Base-by-base conservation (phyloP, 768 basidiomycete genomes). In the Lyophyllum semitale region DNA sequence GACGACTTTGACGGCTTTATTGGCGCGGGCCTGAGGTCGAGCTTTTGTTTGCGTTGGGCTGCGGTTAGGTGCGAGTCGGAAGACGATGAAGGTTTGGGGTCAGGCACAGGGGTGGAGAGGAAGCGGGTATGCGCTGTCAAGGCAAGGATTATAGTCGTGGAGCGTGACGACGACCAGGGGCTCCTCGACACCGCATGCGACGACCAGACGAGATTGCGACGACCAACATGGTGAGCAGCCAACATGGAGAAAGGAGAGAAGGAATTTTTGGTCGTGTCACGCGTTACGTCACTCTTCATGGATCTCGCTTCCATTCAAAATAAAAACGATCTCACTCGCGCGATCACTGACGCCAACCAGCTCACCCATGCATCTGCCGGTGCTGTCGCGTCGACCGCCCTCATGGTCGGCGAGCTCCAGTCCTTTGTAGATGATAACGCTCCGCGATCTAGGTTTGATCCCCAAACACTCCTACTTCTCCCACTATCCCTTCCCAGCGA, bases 21-120 rank as follows among this genome's bases (percentile, higher is more conserved):
- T 25, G 88, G 89, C 1, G 73, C 83, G 1, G 89, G 89, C 22
- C 83, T 80, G 15, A 89, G 73, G 55, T 87, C 84, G 47, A 88
- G 71, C 67, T 84, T 77, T 35, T 63, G 67, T 67, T 87, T 78
- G 48, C 69, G 68, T 53, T 74, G 78, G 6, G 55, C 25, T 18
- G 57, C 29, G n/a, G 40, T 32, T 2, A 44, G 43, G 3, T 40
- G 53, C 3, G 40, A 15, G n/a, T 26, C 5, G 13, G 52, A 1
- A 4, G 59, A 37, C 3, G 62, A 41, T 3, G 62, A 37, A 4
- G 67, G 17, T 50, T 56, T 54, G 53, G 55, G 59, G 37, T 71
- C 50, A 48, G 70, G 63, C 38, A 65, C 62, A 33, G 51, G 48
- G 30, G 57, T 38, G 45, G 62, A 59, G 55, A 60, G 65, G 33